Percentiles rank a stretch among this genome's conserved stretches.
phyloP scores from a whole-genome alignment of 1,139 yeast species.

The Sugiyamaella paludigena region DNA sequence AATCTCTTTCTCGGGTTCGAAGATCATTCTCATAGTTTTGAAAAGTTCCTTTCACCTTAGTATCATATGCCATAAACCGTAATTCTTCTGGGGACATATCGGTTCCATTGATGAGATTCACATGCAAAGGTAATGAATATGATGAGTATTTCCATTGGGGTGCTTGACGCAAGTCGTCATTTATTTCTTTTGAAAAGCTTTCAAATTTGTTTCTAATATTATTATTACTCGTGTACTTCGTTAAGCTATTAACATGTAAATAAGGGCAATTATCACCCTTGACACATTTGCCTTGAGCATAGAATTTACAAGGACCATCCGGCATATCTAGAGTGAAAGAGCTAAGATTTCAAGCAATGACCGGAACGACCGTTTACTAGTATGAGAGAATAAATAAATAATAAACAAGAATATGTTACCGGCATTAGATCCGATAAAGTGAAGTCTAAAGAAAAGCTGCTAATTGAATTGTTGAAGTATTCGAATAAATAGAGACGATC shows the following conservation, averaged over 20 bases:
- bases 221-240: slow-evolving; percentile 6
- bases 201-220: slow-evolving; percentile 13
- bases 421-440: neutral
- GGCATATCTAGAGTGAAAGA: neutral
- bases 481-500: too few relatives aligned
- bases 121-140: slow-evolving; percentile 21
- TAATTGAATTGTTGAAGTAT: too few relatives aligned
- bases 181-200: slow-evolving; percentile 15
- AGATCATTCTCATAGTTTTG: slow-evolving; percentile 45
- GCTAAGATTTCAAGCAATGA: neutral
- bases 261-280: slow-evolving; percentile 27
- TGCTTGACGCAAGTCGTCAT: slow-evolving; percentile 16
- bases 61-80: slow-evolving; percentile 48
- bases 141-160: slow-evolving; percentile 19
- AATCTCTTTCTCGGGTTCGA: slow-evolving; percentile 46
- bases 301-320: slow-evolving; percentile 20
- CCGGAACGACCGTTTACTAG: neutral
- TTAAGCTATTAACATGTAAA: slow-evolving; percentile 20
- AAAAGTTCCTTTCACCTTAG: slow-evolving; percentile 41
- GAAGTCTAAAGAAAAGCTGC: neutral
- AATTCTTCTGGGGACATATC: slow-evolving; percentile 60
- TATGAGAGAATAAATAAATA: neutral
- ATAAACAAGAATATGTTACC: neutral
- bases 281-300: slow-evolving; percentile 23
- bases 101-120: slow-evolving; percentile 49